These are phyloP conservation scores for Aureococcus anophagefferens DNA, from an alignment of 108 stramenopile species.

Conservation along the genomic window DNA sequence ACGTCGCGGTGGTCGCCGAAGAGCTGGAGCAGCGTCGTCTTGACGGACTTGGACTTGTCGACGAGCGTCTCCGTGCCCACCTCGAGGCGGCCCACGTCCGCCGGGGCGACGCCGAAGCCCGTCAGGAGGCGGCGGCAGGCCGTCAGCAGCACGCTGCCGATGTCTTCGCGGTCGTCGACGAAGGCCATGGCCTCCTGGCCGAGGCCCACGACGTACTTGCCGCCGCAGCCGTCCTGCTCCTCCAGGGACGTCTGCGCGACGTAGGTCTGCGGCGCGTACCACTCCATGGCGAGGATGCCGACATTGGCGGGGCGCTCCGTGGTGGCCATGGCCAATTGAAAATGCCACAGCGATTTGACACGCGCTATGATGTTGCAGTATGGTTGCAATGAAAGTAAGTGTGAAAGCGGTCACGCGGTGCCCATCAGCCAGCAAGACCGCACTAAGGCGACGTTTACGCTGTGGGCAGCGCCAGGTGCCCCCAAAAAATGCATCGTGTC, in stretches of 20 bases:
- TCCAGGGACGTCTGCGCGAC: conserved; percentile 78
- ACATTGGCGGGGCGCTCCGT: conserved; percentile 66
- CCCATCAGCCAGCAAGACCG: too few species aligned
- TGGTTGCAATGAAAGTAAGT: too few species aligned
- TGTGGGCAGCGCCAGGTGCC: too few species aligned
- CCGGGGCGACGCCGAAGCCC: conserved; percentile 79
- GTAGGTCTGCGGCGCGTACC: conserved; percentile 88
- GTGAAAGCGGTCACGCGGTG: too few species aligned
- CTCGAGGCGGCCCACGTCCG: conserved; percentile 69
- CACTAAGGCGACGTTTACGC: too few species aligned
- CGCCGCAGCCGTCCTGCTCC: conserved; percentile 72
- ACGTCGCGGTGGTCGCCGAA: conserved; percentile 80
- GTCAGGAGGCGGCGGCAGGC: conserved; percentile 52
- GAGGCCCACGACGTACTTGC: conserved; percentile 86
- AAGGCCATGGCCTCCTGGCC: conserved; percentile 90
- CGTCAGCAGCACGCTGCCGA: not conserved
- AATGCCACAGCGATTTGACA: too few species aligned
- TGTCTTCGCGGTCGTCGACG: conserved; percentile 54
- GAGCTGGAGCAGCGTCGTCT: conserved; percentile 85
- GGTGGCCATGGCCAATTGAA: too few species aligned
- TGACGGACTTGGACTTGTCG: conserved; percentile 92
- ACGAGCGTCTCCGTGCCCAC: conserved; percentile 93
- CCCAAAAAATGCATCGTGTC: too few species aligned
- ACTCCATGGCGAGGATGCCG: conserved; percentile 87
- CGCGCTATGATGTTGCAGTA: too few species aligned